Percentiles rank a stretch among this genome's conserved stretches.
Conservation (phyloP, 2,329 filamentous ascomycete species). For the Venturiaceae sp. region DNA sequence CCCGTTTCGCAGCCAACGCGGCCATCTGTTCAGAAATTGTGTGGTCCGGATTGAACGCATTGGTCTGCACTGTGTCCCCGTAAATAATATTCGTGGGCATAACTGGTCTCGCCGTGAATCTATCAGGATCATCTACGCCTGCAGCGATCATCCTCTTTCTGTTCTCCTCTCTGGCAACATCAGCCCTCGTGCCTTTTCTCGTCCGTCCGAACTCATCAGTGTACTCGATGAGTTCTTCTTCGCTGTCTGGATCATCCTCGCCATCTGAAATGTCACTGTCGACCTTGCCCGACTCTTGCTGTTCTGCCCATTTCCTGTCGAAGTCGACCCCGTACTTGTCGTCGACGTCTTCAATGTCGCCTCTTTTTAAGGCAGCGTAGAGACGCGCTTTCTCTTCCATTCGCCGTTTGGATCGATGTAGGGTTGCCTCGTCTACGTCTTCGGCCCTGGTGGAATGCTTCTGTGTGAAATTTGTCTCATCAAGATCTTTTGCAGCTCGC, state of each 20-base stretch:
- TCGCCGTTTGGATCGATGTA: constrained; percentile 61
- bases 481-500: constrained; percentile 51
- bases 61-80: constrained; percentile 73
- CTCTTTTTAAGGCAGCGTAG: constrained; percentile 83
- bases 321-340: constrained; percentile 75
- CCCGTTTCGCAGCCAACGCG: constrained; percentile 64
- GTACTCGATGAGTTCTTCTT: constrained; percentile 66
- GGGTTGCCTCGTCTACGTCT: constrained; percentile 44
- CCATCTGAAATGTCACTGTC: constrained; percentile 26
- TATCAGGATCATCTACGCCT: constrained; percentile 51
- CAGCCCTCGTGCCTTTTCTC: constrained; percentile 59
- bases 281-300: constrained; percentile 34
- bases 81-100: constrained; percentile 66
- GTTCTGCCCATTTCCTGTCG: constrained; percentile 88
- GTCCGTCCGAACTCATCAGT: constrained; percentile 88
- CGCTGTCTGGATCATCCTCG: constrained; percentile 27
- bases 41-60: constrained; percentile 72
- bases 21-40: constrained; percentile 60
- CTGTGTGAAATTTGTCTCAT: constrained; percentile 47
- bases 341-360: constrained; percentile 58
- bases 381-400: constrained; percentile 86
- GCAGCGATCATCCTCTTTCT: constrained; percentile 44
- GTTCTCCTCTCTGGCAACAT: constrained; percentile 55
- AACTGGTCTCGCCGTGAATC: constrained; percentile 57
- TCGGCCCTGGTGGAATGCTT: constrained; percentile 56